Evolutionary conservation across 2,329 filamentous ascomycete species (phyloP).

Genomic region (Sclerotinia nivalis): DNA sequence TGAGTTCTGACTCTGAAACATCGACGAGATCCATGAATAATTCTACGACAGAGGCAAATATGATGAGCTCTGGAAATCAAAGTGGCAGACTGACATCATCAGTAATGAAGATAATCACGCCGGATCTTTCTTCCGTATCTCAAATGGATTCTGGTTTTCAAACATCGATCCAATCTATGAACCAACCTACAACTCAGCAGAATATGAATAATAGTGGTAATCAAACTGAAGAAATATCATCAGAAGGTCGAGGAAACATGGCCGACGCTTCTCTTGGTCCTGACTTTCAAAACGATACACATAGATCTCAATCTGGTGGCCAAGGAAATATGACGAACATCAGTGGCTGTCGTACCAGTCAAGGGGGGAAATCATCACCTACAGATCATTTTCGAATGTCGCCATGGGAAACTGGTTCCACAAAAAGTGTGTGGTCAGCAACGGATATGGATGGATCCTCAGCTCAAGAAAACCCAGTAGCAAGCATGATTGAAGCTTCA

Average conservation of each 20-base stretch:
- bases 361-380: neutral
- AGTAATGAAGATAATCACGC: neutral
- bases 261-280: neutral
- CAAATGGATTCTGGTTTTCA: neutral
- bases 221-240: neutral
- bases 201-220: neutral
- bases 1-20: neutral
- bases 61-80: neutral
- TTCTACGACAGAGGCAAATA: neutral
- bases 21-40: neutral
- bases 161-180: neutral
- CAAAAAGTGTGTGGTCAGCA: neutral
- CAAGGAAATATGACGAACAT: neutral
- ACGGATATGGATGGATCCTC: neutral
- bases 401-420: neutral
- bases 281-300: neutral
- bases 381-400: neutral
- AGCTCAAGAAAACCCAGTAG: neutral
- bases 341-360: neutral
- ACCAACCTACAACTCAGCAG: neutral
- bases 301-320: neutral
- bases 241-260: neutral
- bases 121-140: neutral
- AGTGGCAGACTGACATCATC: neutral
- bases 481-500: neutral